phyloP scores from a whole-genome alignment of 2,329 filamentous ascomycete genomes.

The Fusarium keratoplasticum region DNA sequence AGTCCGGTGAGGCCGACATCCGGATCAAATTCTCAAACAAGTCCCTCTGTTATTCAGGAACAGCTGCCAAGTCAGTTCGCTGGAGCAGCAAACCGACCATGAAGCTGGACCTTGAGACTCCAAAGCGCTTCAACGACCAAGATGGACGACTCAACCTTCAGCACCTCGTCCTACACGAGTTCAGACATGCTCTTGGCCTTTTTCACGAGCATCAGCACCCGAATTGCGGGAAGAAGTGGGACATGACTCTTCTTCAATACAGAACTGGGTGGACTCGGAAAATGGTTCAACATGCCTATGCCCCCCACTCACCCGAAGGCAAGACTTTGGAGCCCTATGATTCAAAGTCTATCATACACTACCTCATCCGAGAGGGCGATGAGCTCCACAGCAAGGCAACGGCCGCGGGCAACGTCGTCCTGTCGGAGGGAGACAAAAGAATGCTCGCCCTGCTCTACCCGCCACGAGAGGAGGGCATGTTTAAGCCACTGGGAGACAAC shows the following conservation, averaged over 20 bases:
- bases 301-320: no score
- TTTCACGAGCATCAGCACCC: background rate
- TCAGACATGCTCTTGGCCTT: background rate
- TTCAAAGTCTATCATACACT: background rate
- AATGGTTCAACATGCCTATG: background rate
- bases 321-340: background rate
- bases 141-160: background rate
- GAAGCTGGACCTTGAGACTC: background rate
- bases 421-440: background rate
- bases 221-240: background rate
- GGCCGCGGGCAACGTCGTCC: background rate
- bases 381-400: no score
- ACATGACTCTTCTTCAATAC: background rate
- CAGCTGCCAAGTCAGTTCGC: background rate
- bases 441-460: background rate
- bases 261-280: background rate
- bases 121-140: background rate
- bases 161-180: background rate
- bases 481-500: background rate
- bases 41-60: background rate
- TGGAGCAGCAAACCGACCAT: background rate
- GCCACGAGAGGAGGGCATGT: background rate
- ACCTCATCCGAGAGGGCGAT: background rate
- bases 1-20: background rate
- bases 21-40: background rate